These are phyloP conservation scores for Sicyos baderoa DNA, from an alignment of 306 rosid genomes.

Conservation along the genomic window DNA sequence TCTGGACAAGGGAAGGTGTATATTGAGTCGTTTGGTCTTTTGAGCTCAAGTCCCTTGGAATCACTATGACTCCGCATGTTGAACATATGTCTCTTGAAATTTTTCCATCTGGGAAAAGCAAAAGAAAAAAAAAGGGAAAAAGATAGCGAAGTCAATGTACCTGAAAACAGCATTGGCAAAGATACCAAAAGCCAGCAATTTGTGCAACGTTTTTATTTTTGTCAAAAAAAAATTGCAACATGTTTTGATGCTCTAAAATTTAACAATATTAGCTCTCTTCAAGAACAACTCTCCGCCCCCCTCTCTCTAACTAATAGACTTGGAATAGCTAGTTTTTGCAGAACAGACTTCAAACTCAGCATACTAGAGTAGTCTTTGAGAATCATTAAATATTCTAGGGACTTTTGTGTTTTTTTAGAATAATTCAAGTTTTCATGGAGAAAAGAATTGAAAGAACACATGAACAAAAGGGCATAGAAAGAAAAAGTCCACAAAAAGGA, in stretches of 20 bases:
- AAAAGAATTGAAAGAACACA: too few species aligned
- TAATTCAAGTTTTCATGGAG: too few species aligned
- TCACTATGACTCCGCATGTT: slow-evolving; percentile 79
- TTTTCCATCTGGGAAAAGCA: slow-evolving; percentile 61
- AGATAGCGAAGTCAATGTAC: slow-evolving; percentile 5
- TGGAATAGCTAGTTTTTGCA: too few species aligned
- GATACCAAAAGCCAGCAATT: not conserved
- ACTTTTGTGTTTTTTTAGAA: not conserved
- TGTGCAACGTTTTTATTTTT: not conserved
- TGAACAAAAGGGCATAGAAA: too few species aligned
- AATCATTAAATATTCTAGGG: not conserved
- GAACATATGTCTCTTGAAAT: slow-evolving; percentile 78
- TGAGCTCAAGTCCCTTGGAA: slow-evolving; percentile 82
- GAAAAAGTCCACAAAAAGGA: too few species aligned
- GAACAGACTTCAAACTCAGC: too few species aligned
- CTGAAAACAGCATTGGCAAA: not conserved
- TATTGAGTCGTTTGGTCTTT: slow-evolving; percentile 81
- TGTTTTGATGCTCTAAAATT: not conserved
- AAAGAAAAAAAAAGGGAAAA: slow-evolving; percentile 22
- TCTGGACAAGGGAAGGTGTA: slow-evolving; percentile 97
- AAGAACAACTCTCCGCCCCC: not conserved
- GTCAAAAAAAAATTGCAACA: not conserved
- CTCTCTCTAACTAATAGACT: too few species aligned
- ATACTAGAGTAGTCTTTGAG: not conserved
- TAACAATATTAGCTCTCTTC: not conserved